Evolutionary conservation across 495 filamentous ascomycete genomes (phyloP), one percentile per base, ranked within the genome.

Genomic region (Trichocladium uniseriatum): DNA sequence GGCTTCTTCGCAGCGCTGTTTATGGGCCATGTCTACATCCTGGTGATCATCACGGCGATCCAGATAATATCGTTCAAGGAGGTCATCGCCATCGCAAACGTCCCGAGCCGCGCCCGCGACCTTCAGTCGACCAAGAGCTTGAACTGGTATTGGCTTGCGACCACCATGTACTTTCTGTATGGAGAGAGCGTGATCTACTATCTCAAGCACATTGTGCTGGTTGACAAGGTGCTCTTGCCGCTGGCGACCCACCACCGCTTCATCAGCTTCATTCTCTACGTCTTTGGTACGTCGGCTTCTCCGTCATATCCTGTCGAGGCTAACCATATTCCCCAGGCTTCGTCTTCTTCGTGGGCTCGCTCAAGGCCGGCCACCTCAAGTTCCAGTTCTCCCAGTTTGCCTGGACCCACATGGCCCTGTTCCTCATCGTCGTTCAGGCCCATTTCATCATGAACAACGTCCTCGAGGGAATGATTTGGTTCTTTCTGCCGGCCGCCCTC

Each of bases 371-470:
- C 10, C 88, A 95, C 65, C 95, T 95, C 68, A 85, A 81, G 62
- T 96, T 97, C 73, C 94, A 99, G 67, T 99, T 99, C 72, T 91
- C 89, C 36, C 91, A 99, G 63, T 99, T 97, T 62, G 94, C 87
- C 40, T 97, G 94, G 94, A 95, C 92, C 2, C 94, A 99, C 66
- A 96, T 99, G 88, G 94, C 94, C 2, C 78, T 99, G 27, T 96
- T 95, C 73, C 71, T 99, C 59, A 96, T 99, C 56, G 89, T 96
- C 20, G 88, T 95, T 11, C 94, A 99, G 65, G 89, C 94, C 19
- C 94, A 99, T 67, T 99, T 99, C 62, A 88, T 99, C 67, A 96
- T 99, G 86, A 97, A 99, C 75, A 99, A 97, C 69, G 83, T 97
- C 51, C 91, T 99, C 65, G 94, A 99, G 71, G 94, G 94, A 68